Evolutionary conservation across 176 grass and related monocot genomes (phyloP).

Genomic region (Avena sativa): DNA sequence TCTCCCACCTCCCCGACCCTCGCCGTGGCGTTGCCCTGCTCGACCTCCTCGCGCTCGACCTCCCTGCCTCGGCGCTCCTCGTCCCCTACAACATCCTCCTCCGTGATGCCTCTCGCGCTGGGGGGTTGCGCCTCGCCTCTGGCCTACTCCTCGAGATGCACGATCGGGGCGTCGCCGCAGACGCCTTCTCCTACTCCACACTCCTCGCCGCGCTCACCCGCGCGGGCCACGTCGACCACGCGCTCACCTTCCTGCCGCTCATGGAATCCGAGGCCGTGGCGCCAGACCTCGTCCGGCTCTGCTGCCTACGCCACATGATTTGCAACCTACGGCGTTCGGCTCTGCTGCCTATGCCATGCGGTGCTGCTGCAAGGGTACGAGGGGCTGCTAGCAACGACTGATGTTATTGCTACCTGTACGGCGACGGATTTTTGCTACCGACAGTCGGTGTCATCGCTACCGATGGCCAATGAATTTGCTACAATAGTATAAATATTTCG

Average conservation of each 20-base stretch:
- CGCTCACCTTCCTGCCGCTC: slow-evolving; percentile 77
- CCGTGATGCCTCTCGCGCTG: slow-evolving; percentile 60
- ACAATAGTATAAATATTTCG: too few species aligned
- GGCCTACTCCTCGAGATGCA: slow-evolving; percentile 93
- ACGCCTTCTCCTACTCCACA: slow-evolving; percentile 91
- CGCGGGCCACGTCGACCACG: slow-evolving; percentile 69
- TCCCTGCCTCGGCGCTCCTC: slow-evolving; percentile 50
- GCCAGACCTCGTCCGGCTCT: slow-evolving; percentile 68
- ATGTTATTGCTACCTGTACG: too few species aligned
- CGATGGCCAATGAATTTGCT: too few species aligned
- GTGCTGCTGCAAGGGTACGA: too few species aligned
- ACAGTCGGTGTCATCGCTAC: too few species aligned
- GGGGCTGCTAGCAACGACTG: too few species aligned
- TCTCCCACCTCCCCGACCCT: slow-evolving; percentile 67
- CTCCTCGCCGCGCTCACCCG: slow-evolving; percentile 84
- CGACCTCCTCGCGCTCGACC: slow-evolving; percentile 57
- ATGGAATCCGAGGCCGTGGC: slow-evolving; percentile 73
- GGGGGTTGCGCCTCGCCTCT: slow-evolving; percentile 62
- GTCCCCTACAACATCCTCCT: slow-evolving; percentile 83
- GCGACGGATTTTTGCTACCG: too few species aligned
- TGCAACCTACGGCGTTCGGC: too few species aligned
- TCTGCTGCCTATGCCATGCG: too few species aligned
- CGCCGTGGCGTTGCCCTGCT: slow-evolving; percentile 84
- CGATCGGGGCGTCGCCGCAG: slow-evolving; percentile 46
- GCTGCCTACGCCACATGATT: slow-evolving; percentile 11